These are phyloP conservation scores for Solanum arcanum DNA, from an alignment of 257 asterid genomes.

Conservation along the genomic window DNA sequence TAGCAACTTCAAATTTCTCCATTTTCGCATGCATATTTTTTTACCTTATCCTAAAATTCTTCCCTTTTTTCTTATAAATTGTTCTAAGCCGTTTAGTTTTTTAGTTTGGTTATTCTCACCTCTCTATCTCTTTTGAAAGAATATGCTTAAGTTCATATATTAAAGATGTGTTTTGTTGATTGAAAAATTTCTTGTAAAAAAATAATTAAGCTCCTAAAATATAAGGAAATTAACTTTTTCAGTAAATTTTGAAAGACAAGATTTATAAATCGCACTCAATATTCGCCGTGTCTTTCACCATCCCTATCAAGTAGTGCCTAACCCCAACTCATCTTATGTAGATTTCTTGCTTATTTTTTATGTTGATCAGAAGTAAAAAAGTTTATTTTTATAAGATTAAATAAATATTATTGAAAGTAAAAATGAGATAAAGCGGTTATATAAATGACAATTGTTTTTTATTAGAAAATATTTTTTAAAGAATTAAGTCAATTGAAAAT, in stretches of 20 bases:
- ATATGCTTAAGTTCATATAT: not conserved
- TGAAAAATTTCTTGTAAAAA: not conserved
- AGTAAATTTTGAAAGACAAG: not conserved
- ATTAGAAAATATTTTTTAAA: too few relatives aligned
- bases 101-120: not conserved
- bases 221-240: not conserved
- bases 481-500: not conserved
- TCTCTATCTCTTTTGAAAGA: not conserved
- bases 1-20: not conserved
- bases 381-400: accelerated
- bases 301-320: not conserved
- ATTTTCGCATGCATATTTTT: not conserved
- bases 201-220: not conserved
- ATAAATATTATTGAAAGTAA: not conserved
- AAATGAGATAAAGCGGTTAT: not conserved
- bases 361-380: not conserved
- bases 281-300: not conserved
- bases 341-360: not conserved
- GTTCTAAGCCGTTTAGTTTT: too few relatives aligned
- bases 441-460: not conserved
- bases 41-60: not conserved
- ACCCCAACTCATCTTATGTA: not conserved
- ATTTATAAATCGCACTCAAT: not conserved
- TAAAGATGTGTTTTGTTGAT: not conserved
- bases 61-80: not conserved